Conservation (phyloP, 495 filamentous ascomycete genomes). For the Cenococcum geophilum region DNA sequence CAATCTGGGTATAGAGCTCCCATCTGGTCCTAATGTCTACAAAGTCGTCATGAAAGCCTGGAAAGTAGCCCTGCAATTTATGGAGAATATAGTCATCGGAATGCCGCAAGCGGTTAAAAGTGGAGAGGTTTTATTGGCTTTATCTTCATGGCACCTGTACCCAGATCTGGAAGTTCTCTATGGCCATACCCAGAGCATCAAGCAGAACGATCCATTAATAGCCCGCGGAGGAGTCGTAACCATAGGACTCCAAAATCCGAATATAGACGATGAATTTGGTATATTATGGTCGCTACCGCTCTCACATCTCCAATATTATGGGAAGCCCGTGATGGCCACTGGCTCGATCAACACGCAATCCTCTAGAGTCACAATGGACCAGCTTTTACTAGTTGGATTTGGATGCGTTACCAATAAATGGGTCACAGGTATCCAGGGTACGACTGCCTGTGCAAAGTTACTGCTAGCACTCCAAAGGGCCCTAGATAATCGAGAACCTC, state of each 20-base stretch:
- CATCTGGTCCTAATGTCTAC: neutral
- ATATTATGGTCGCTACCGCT: conserved; percentile 35
- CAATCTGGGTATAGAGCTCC: conserved; percentile 24
- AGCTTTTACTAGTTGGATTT: neutral
- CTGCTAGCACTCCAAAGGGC: no score
- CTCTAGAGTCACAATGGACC: neutral
- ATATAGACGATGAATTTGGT: conserved; percentile 19
- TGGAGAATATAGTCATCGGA: conserved; percentile 26
- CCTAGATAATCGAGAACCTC: no score
- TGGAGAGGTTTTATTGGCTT: conserved; percentile 11
- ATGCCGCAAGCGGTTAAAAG: neutral
- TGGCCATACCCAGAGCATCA: neutral
- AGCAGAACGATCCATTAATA: conserved; percentile 9
- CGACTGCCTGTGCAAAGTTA: neutral
- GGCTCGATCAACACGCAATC: neutral
- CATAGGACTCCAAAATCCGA: conserved; percentile 21
- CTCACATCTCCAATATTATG: conserved; percentile 38
- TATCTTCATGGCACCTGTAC: conserved; percentile 22
- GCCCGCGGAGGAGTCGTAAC: conserved; percentile 4
- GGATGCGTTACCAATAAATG: neutral
- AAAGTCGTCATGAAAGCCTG: conserved; percentile 4
- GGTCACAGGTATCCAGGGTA: neutral
- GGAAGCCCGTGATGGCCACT: conserved; percentile 12
- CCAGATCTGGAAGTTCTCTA: conserved; percentile 10
- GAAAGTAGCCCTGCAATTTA: conserved; percentile 1